Conservation (phyloP, 2,329 filamentous ascomycete species). For the Pseudogymnoascus sp. region DNA sequence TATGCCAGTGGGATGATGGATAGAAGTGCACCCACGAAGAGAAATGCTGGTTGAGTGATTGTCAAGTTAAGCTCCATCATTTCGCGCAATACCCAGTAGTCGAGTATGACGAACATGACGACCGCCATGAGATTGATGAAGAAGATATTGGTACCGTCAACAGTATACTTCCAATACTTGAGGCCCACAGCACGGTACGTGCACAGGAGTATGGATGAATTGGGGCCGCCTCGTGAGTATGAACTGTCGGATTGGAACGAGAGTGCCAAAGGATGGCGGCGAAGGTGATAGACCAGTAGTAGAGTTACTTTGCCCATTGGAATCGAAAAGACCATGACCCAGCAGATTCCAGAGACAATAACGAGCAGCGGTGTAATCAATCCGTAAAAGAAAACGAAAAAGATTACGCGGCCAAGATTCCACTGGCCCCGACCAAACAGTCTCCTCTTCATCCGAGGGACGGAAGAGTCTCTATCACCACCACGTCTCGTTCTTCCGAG, state of each 20-base stretch:
- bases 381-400: slow-evolving; percentile 94
- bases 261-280: slow-evolving; percentile 83
- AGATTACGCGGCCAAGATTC: slow-evolving; percentile 89
- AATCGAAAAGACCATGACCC: slow-evolving; percentile 95
- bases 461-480: slow-evolving; percentile 34
- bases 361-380: slow-evolving; percentile 81
- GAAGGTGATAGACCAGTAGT: slow-evolving; percentile 81
- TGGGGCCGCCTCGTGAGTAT: slow-evolving; percentile 63
- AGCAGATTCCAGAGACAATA: slow-evolving; percentile 80
- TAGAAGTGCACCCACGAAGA: slow-evolving; percentile 75
- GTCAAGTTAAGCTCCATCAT: slow-evolving; percentile 61
- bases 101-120: slow-evolving; percentile 89
- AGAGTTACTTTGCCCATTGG: slow-evolving; percentile 96
- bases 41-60: slow-evolving; percentile 74
- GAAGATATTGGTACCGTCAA: slow-evolving; percentile 98
- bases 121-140: slow-evolving; percentile 93
- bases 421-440: slow-evolving; percentile 93
- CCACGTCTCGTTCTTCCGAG: slow-evolving; percentile 60
- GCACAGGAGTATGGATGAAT: slow-evolving; percentile 84
- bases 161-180: slow-evolving; percentile 98
- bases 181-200: slow-evolving; percentile 91
- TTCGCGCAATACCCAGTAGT: slow-evolving; percentile 73
- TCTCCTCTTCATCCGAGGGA: slow-evolving; percentile 60
- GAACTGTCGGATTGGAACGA: slow-evolving; percentile 84
- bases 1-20: slow-evolving; percentile 96